A percentile compares a stretch with the other conserved stretches of the same genome.
Conservation (phyloP, 2,329 filamentous ascomycete genomes). For the Colletotrichum lupini region DNA sequence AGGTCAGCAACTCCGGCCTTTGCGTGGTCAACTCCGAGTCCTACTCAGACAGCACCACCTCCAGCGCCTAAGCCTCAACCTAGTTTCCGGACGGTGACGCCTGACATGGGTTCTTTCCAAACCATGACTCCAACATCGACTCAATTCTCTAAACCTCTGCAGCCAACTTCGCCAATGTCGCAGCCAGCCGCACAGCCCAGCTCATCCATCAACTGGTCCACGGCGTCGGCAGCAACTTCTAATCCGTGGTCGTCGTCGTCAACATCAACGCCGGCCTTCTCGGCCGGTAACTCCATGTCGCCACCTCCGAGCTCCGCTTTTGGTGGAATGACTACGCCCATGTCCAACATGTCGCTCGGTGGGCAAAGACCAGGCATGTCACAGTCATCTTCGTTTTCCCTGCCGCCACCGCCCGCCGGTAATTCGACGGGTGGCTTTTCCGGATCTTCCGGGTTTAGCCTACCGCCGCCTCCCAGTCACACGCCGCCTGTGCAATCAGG, state of each 20-base stretch:
- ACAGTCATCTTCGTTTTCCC: constrained; percentile 63
- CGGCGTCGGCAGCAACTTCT: constrained; percentile 50
- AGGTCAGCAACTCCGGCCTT: constrained; percentile 60
- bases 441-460: constrained; percentile 55
- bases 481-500: constrained; percentile 41
- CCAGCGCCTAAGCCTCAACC: constrained; percentile 53
- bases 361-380: constrained; percentile 52
- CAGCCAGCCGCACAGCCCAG: constrained; percentile 39
- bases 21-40: constrained; percentile 71
- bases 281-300: constrained; percentile 25
- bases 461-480: constrained; percentile 57
- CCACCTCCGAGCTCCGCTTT: constrained; percentile 46
- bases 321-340: constrained; percentile 53
- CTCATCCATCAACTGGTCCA: constrained; percentile 63
- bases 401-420: constrained; percentile 64
- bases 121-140: constrained; percentile 68
- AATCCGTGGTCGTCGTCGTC: constrained; percentile 61
- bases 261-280: constrained; percentile 35
- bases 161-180: constrained; percentile 48
- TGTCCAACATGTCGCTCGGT: constrained; percentile 61
- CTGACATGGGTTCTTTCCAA: constrained; percentile 66
- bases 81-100: constrained; percentile 67
- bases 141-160: constrained; percentile 71
- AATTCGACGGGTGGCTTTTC: constrained; percentile 37
- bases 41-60: constrained; percentile 46